phyloP scores from a whole-genome alignment of 2,329 filamentous ascomycete species.

The Elsinoe arachidis region DNA sequence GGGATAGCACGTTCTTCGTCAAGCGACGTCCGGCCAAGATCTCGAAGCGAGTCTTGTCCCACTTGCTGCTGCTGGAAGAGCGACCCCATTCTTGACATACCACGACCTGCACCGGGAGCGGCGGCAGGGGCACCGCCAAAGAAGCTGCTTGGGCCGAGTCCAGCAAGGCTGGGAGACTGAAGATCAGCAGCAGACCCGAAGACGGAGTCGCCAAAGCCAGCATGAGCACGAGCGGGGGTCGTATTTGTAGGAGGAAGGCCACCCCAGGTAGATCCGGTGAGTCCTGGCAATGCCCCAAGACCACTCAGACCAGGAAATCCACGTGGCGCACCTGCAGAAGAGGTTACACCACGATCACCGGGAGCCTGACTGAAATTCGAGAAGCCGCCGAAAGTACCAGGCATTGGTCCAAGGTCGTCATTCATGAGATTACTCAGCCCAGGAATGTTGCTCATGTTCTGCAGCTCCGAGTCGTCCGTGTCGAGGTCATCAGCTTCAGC shows the following conservation, averaged over 20 bases:
- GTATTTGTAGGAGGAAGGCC: constrained; percentile 63
- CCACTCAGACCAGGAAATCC: constrained; percentile 57
- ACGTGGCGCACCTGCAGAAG: constrained; percentile 68
- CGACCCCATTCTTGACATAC: constrained; percentile 67
- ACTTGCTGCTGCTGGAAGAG: constrained; percentile 58
- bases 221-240: constrained; percentile 52
- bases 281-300: constrained; percentile 39
- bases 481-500: constrained; percentile 48
- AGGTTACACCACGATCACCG: constrained; percentile 87
- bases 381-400: constrained; percentile 26
- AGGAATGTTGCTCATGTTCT: constrained; percentile 35
- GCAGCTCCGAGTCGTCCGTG: constrained; percentile 23
- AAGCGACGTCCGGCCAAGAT: constrained; percentile 30
- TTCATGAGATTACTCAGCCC: constrained; percentile 46
- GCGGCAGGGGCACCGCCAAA: constrained; percentile 55
- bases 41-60: constrained; percentile 23
- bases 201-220: constrained; percentile 45
- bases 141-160: constrained; percentile 52
- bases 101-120: constrained; percentile 38
- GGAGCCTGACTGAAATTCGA: constrained; percentile 39
- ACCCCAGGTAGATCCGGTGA: constrained; percentile 55
- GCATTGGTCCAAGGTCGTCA: constrained; percentile 14
- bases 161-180: constrained; percentile 63
- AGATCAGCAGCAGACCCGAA: constrained; percentile 71
- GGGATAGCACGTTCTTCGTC: constrained; percentile 46